Evolutionary conservation across 2,329 filamentous ascomycete genomes (phyloP).

Genomic region (Ilyonectria mors-panacis): DNA sequence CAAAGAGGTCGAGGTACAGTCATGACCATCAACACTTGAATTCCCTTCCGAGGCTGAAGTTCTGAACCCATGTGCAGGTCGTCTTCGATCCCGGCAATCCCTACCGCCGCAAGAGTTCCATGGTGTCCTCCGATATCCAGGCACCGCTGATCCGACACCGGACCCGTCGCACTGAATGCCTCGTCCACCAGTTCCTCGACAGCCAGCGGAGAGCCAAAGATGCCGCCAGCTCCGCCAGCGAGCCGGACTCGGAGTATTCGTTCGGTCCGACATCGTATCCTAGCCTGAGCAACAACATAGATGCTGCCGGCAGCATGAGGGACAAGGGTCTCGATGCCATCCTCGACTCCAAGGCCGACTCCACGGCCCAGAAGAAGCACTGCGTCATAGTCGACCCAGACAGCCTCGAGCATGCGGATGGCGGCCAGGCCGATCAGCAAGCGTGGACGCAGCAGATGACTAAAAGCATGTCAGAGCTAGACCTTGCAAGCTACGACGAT

Average conservation of each 20-base stretch:
- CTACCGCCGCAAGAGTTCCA: slow-evolving; percentile 77
- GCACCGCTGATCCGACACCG: slow-evolving; percentile 49
- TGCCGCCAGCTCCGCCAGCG: slow-evolving; percentile 46
- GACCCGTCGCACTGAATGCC: slow-evolving; percentile 67
- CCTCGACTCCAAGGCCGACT: slow-evolving; percentile 36
- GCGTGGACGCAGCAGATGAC: slow-evolving; percentile 67
- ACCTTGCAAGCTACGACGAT: slow-evolving; percentile 55
- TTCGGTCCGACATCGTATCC: slow-evolving; percentile 49
- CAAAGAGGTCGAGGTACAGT: slow-evolving; percentile 65
- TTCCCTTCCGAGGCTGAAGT: neutral
- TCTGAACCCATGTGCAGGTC: slow-evolving; percentile 60
- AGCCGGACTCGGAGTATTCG: slow-evolving; percentile 47
- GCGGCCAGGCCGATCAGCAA: slow-evolving; percentile 71
- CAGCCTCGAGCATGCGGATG: slow-evolving; percentile 58
- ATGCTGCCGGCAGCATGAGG: slow-evolving; percentile 32
- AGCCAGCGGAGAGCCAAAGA: slow-evolving; percentile 61
- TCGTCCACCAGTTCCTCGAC: slow-evolving; percentile 77
- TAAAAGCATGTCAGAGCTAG: slow-evolving; percentile 58
- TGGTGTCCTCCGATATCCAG: slow-evolving; percentile 67
- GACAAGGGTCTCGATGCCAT: slow-evolving; percentile 39
- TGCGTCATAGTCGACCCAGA: slow-evolving; percentile 56
- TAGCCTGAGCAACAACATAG: slow-evolving; percentile 34
- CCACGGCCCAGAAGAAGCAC: slow-evolving; percentile 42
- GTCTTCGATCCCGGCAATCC: slow-evolving; percentile 73
- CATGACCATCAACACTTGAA: neutral